Conservation (phyloP, 139 green algal genomes). For the Micromonas commoda region DNA sequence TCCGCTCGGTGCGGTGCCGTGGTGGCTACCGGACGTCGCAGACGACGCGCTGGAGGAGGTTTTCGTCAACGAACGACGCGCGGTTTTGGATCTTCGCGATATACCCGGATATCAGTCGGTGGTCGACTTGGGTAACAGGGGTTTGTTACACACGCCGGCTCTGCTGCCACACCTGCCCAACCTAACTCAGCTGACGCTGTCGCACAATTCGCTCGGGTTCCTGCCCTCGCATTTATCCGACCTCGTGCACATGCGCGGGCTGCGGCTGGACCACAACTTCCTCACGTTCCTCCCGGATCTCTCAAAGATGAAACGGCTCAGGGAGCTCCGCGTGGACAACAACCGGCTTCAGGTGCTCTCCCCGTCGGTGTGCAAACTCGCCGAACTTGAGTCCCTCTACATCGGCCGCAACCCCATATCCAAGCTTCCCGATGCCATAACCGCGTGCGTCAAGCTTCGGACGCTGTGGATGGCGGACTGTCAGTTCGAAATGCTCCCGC, state of each 20-base stretch:
- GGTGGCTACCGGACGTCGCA: background rate
- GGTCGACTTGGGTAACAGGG: background rate
- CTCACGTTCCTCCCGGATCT: background rate
- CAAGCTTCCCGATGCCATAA: background rate
- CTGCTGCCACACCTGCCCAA: background rate
- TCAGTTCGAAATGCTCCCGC: background rate
- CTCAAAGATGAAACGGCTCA: background rate
- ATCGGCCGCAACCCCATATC: background rate
- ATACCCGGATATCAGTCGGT: background rate
- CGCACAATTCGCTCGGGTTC: background rate
- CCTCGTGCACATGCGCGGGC: background rate
- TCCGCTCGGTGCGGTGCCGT: background rate
- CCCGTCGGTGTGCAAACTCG: background rate
- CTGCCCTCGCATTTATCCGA: background rate
- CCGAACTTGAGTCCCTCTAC: background rate
- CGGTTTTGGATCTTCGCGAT: background rate
- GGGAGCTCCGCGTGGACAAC: background rate
- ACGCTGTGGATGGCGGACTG: background rate
- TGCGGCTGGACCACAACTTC: background rate
- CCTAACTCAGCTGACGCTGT: background rate
- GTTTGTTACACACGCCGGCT: background rate
- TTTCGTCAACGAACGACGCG: background rate
- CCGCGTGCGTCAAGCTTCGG: background rate
- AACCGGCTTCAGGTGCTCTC: background rate
- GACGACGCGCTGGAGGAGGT: background rate